Evolutionary conservation across 192 early-diverging fungal species (phyloP).

Genomic region (Coemansia sp.): DNA sequence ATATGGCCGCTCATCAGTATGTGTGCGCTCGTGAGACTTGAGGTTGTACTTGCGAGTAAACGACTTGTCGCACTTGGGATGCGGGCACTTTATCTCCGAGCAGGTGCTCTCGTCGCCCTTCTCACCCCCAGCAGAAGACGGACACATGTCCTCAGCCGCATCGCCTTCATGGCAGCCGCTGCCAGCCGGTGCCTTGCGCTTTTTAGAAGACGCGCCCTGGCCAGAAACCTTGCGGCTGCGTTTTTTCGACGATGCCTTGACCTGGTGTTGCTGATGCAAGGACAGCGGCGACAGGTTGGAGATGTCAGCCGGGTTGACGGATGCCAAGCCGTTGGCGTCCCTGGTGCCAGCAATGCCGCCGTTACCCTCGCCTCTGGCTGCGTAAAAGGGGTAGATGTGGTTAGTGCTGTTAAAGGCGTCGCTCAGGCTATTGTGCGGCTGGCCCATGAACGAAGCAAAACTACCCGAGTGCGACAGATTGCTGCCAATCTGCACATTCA

Average conservation of each 20-base stretch:
- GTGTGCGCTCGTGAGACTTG: conserved; percentile 77
- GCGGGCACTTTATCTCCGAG: conserved; percentile 57
- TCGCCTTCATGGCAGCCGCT: neutral
- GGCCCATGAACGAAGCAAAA: conserved; percentile 16
- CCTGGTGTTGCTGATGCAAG: neutral
- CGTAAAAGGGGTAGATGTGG: conserved; percentile 6
- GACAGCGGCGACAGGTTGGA: neutral
- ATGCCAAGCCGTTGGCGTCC: neutral
- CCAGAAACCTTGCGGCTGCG: too few species aligned
- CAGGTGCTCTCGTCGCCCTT: conserved; percentile 16
- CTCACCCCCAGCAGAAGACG: neutral
- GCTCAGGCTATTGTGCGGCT: neutral
- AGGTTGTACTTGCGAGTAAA: conserved; percentile 90
- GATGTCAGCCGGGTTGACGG: conserved; percentile 29
- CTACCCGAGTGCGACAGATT: conserved; percentile 5
- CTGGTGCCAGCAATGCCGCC: conserved; percentile 10
- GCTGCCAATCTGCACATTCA: conserved; percentile 10
- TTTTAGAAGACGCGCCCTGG: too few species aligned
- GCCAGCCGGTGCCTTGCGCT: conserved; percentile 15
- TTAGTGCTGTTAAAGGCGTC: too few species aligned
- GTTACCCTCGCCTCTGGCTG: neutral
- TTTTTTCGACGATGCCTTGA: conserved; percentile 6
- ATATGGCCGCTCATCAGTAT: conserved; percentile 75
- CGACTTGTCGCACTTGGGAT: conserved; percentile 76
- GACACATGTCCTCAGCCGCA: neutral